A percentile compares a stretch with the other conserved stretches of the same genome.
These are phyloP conservation scores for Solanum phureja DNA, from an alignment of 257 asterid genomes.

Conservation along the genomic window DNA sequence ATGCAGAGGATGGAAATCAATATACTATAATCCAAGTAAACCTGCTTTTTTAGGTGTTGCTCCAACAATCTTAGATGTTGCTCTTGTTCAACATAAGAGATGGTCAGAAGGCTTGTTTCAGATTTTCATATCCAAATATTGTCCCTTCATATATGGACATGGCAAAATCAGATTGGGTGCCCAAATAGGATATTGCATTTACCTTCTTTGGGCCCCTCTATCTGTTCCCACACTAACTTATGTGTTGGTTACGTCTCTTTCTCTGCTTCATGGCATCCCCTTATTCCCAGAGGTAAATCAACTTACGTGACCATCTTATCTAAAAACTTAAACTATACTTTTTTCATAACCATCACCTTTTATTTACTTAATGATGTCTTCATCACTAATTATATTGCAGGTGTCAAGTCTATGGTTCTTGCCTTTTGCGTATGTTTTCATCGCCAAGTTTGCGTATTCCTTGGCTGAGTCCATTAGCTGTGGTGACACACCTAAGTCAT, in stretches of 20 bases:
- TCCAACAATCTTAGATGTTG: constrained; percentile 42
- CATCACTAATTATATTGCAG: constrained; percentile 8
- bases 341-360: too few relatives aligned
- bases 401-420: constrained; percentile 42
- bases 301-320: not conserved
- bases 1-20: constrained; percentile 80
- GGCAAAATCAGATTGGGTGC: constrained; percentile 45
- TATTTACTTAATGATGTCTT: not conserved
- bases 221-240: constrained; percentile 46
- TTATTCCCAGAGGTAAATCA: constrained; percentile 47
- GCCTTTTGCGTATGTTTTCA: constrained; percentile 37
- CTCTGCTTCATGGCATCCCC: constrained; percentile 33
- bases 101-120: constrained; percentile 82
- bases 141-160: constrained; percentile 51
- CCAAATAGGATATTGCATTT: constrained; percentile 60
- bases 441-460: constrained; percentile 15
- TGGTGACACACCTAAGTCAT: constrained; percentile 35
- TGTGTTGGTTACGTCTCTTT: constrained; percentile 27
- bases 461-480: constrained; percentile 27
- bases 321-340: too few relatives aligned
- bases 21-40: constrained; percentile 48
- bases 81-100: constrained; percentile 64
- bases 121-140: constrained; percentile 54
- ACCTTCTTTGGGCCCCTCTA: constrained; percentile 51
- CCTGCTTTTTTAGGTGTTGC: constrained; percentile 53